Evolutionary conservation across 345 rosid genomes (phyloP), one percentile per base, ranked within the genome.

Genomic region (Arabidopsis arenosa): DNA sequence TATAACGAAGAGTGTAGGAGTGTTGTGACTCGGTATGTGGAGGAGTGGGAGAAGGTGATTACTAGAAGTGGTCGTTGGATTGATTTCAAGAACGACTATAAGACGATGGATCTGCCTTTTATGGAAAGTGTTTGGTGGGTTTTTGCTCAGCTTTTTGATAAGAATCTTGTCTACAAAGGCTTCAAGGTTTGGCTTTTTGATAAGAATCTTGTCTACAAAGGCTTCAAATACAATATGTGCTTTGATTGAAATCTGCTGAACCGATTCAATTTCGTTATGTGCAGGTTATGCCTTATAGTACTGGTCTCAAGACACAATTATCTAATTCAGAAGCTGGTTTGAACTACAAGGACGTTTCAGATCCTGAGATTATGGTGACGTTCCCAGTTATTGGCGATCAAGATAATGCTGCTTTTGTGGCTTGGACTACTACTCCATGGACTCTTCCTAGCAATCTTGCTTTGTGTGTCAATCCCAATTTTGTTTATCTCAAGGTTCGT

Each of bases 381-480:
- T 92, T 92, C 64, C 99, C 99, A 5, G 78, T 90, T 68, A 77
- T 89, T 80, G 99, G 88, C 6, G 99, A 92, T 82, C 83, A 86
- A 9, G 87, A 92, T 55, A 79, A 86, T 44, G 99, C 93, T n/a
- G 83, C 90, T 73, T 89, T 95, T 72, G 91, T 92, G 57, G 97
- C 99, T 2, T 95, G 99, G 97, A 95, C 99, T 48, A 95, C 99
- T 0, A 95, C 99, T 36, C 96, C 99, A 6, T 95, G 99, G 99
- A 95, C 99, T 4, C 92, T 81, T 79, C 99, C 99, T 9, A 90
- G 97, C 79, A 95, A 95, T 81, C 96, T 95, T 72, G 95, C 96
- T 14, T 90, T 95, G 21, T 95, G 99, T 74, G 97, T 95, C 64
- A 95, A 90, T 74, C 85, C 86, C 49, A 85, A 83, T 73, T 83